A percentile compares a stretch with the other conserved stretches of the same genome.
phyloP scores from a whole-genome alignment of 2,329 filamentous ascomycete genomes.

The Periconia sp. region DNA sequence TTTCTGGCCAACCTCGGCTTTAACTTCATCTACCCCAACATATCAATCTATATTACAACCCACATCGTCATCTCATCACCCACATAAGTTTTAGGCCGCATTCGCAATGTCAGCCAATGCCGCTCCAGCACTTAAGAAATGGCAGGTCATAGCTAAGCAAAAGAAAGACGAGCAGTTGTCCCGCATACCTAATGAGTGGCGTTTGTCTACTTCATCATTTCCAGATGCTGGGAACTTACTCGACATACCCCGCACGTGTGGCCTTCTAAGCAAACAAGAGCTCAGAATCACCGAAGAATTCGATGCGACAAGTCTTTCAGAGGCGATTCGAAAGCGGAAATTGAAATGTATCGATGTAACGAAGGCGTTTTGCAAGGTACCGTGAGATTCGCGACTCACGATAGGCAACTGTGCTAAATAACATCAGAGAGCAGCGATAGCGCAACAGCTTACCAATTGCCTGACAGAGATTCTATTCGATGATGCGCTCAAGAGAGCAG shows the following conservation, averaged over 20 bases:
- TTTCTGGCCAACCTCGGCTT: constrained; percentile 4
- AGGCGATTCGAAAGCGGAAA: constrained; percentile 41
- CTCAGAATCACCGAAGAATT: constrained; percentile 62
- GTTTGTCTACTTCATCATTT: constrained; percentile 34
- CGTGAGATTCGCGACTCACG: no score
- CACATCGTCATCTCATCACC: background rate
- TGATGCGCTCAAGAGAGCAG: constrained; percentile 42
- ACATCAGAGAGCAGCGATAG: constrained; percentile 51
- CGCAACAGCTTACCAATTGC: constrained; percentile 54
- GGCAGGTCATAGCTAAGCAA: constrained; percentile 48
- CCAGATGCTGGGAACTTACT: constrained; percentile 41
- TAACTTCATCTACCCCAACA: constrained; percentile 1
- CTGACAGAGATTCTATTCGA: constrained; percentile 49
- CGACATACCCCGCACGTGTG: constrained; percentile 58
- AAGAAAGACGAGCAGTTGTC: constrained; percentile 51
- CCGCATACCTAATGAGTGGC: constrained; percentile 54
- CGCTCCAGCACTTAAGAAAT: constrained; percentile 32
- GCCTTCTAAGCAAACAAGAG: constrained; percentile 58
- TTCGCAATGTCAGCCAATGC: constrained; percentile 10
- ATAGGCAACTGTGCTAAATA: background rate
- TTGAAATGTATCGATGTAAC: constrained; percentile 47
- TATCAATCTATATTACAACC: no score
- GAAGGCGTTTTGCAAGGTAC: constrained; percentile 53
- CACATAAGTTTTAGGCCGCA: constrained; percentile 6
- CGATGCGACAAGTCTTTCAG: constrained; percentile 51